phyloP scores from a whole-genome alignment of 805 yeast genomes.

The Pichia deserticola region DNA sequence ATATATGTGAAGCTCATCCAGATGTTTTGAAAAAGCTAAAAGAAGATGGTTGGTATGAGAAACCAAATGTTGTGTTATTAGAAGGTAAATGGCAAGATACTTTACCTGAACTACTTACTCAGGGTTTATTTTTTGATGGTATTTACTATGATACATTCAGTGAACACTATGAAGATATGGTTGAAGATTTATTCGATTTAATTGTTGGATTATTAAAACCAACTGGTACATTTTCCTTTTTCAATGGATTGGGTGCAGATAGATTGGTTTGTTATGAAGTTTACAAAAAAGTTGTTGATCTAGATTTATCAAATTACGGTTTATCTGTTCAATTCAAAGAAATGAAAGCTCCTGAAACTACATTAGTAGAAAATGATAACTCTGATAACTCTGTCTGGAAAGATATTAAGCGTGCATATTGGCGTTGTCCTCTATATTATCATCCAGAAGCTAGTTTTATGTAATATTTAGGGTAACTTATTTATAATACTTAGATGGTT shows the following conservation, averaged over 20 bases:
- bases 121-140: slow-evolving; percentile 77
- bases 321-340: slow-evolving; percentile 50
- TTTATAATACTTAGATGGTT: too few species aligned
- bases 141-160: slow-evolving; percentile 91
- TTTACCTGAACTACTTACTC: slow-evolving; percentile 53
- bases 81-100: slow-evolving; percentile 94
- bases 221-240: slow-evolving; percentile 79
- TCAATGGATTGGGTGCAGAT: slow-evolving; percentile 86
- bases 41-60: slow-evolving; percentile 77
- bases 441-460: slow-evolving; percentile 54
- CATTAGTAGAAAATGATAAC: slow-evolving; percentile 28
- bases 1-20: slow-evolving; percentile 92
- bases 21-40: slow-evolving; percentile 68
- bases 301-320: slow-evolving; percentile 78
- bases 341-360: slow-evolving; percentile 38
- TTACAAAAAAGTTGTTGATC: slow-evolving; percentile 70
- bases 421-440: slow-evolving; percentile 62
- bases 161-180: slow-evolving; percentile 85
- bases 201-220: slow-evolving; percentile 79
- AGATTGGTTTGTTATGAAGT: slow-evolving; percentile 73
- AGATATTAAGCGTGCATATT: slow-evolving; percentile 53
- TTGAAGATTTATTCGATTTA: slow-evolving; percentile 65
- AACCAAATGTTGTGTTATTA: slow-evolving; percentile 60
- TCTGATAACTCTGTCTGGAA: slow-evolving; percentile 46
- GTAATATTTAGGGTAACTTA: not conserved